Conservation (phyloP, 2,329 filamentous ascomycete species). For the Colletotrichum horii region DNA sequence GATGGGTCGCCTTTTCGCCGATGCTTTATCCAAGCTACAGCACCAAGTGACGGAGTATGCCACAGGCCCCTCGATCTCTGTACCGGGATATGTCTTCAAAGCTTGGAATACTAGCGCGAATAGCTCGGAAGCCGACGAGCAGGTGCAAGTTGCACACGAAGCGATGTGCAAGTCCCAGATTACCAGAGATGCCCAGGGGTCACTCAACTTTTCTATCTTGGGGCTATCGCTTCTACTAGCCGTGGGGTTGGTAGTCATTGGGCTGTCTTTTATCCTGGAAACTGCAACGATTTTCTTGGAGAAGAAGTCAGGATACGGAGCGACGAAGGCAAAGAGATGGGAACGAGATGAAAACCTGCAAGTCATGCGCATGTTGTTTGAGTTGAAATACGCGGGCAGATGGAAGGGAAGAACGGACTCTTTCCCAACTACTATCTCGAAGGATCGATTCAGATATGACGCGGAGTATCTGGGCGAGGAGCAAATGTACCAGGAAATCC, state of each 20-base stretch:
- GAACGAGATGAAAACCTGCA: slow-evolving; percentile 5
- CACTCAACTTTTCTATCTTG: slow-evolving; percentile 8
- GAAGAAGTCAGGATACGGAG: neutral
- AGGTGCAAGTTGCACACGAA: neutral
- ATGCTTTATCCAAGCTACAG: neutral
- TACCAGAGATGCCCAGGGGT: neutral
- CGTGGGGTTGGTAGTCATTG: neutral
- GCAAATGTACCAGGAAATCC: neutral
- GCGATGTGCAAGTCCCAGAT: neutral
- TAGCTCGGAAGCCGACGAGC: neutral
- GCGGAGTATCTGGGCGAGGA: neutral
- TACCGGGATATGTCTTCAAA: neutral
- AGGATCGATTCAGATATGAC: neutral
- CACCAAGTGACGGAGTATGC: neutral
- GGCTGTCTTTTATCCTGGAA: neutral
- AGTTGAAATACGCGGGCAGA: neutral
- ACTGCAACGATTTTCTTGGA: neutral
- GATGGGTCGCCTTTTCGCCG: neutral
- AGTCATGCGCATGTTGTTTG: slow-evolving; percentile 7
- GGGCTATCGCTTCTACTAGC: neutral
- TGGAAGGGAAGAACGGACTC: neutral
- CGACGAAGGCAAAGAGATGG: neutral
- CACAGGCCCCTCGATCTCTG: neutral
- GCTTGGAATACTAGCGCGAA: neutral
- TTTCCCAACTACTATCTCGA: neutral